Base-by-base conservation (phyloP, 2,329 filamentous ascomycete genomes). In the Atkinsonella hypoxylon region DNA sequence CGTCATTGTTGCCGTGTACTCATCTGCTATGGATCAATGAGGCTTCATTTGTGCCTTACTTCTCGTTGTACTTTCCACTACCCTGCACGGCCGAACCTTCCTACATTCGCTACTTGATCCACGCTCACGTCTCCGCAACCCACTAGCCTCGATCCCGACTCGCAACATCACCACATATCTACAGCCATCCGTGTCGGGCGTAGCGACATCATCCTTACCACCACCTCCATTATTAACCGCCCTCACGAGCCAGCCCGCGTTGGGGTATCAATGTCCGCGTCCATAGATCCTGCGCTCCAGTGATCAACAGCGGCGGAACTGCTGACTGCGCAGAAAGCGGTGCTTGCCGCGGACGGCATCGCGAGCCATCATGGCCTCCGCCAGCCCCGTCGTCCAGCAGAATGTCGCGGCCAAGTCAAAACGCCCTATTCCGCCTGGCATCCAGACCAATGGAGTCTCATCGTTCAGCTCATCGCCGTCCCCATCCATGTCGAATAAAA, bases 381-480 rank as follows among this genome's bases (percentile, higher is more conserved):
- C 76, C 61, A 74, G 76, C 61, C 71, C 75, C 53, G 69, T 71
- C 51, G 58, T 61, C 48, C 69, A 69, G 58, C 70, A 70, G 52
- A 66, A 68, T 61, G 69, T 65, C 58, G 61, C 67, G 57, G 65
- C 64, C 57, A 89, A 88, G 68, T 76, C 79, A 56, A 89, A 88
- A 69, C 82, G 83, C 36, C 82, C 81, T 54, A 71, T 78, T 48
- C 81, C 81, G 38, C 75, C 82, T 45, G 77, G 80, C 43, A 78
- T 85, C 51, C 82, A 85, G 63, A 77, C 80, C 53, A 86, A 85
- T 66, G 81, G 81, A 34, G 68, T 71, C 53, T 70, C 71, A 56
- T 67, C 78, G 22, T 75, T 77, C 1, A 75, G 78, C 53, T 77
- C 80, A 4, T 83, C 81, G 2, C 75, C 81, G 1, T 79, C 78